Evolutionary conservation across 2,329 filamentous ascomycete genomes (phyloP).

Genomic region (Alternaria rosae): DNA sequence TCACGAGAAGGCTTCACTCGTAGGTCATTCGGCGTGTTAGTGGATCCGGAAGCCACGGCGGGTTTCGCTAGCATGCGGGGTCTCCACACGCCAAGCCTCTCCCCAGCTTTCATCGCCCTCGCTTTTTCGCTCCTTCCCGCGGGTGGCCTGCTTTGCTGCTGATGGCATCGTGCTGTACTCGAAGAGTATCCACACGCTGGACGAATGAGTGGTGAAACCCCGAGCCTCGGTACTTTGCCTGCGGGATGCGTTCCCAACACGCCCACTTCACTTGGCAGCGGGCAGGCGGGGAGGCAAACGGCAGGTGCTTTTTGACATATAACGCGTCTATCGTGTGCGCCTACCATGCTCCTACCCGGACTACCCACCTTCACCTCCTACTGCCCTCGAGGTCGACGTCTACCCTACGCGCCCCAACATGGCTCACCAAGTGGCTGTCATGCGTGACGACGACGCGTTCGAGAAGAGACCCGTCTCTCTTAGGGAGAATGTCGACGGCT

Average conservation of each 20-base stretch:
- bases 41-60: conserved; percentile 18
- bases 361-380: conserved; percentile 9
- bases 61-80: conserved; percentile 31
- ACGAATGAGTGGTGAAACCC: conserved; percentile 15
- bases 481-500: conserved; percentile 36
- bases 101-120: conserved; percentile 28
- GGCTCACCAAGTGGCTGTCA: conserved; percentile 16
- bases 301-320: conserved; percentile 3
- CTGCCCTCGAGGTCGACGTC: not conserved
- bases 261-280: conserved; percentile 10
- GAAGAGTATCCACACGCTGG: not conserved
- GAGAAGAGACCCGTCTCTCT: conserved; percentile 32
- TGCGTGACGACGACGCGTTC: conserved; percentile 30
- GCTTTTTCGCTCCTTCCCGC: conserved; percentile 17
- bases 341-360: not conserved
- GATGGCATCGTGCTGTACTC: not conserved
- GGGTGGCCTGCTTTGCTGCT: conserved; percentile 1
- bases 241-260: not conserved
- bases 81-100: conserved; percentile 38
- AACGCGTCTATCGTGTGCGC: conserved; percentile 10
- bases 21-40: conserved; percentile 22
- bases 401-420: conserved; percentile 5
- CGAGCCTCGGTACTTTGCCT: conserved; percentile 37
- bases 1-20: conserved; percentile 8
- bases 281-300: conserved; percentile 7